Percentiles rank a stretch among this genome's conserved stretches.
Conservation (phyloP, 2,329 filamentous ascomycete genomes). For the Raffaelea arxii region DNA sequence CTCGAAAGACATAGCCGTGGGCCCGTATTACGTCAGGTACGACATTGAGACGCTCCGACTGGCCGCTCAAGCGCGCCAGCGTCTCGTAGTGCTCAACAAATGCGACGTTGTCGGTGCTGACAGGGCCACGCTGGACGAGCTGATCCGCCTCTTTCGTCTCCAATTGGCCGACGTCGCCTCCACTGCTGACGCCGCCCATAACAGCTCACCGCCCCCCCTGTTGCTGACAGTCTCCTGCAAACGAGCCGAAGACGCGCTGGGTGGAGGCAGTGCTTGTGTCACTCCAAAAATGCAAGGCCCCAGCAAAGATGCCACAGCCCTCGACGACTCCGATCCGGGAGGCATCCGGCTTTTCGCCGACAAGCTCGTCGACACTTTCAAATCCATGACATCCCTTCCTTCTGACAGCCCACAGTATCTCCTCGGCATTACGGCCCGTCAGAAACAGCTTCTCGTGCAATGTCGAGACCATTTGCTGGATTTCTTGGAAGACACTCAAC, state of each 20-base stretch:
- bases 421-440: constrained; percentile 82
- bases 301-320: background rate
- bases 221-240: constrained; percentile 58
- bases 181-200: too few relatives aligned
- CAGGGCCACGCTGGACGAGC: constrained; percentile 22
- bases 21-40: constrained; percentile 30
- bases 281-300: background rate
- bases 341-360: constrained; percentile 60
- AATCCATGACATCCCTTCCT: constrained; percentile 58
- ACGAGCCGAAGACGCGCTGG: constrained; percentile 23
- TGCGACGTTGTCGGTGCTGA: constrained; percentile 34
- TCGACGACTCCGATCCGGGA: constrained; percentile 30
- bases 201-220: too few relatives aligned
- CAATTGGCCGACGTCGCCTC: constrained; percentile 8
- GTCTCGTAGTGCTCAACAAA: constrained; percentile 55
- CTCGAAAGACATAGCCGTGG: constrained; percentile 19
- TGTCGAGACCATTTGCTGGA: constrained; percentile 63
- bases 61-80: constrained; percentile 36
- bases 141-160: constrained; percentile 24
- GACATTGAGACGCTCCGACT: constrained; percentile 47
- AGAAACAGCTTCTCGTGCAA: constrained; percentile 67
- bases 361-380: constrained; percentile 62
- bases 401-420: constrained; percentile 65
- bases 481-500: constrained; percentile 52
- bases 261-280: constrained; percentile 22